These are phyloP conservation scores for Moesziomyces sp. DNA, from an alignment of 1,284 basidiomycete genomes.

Conservation along the genomic window DNA sequence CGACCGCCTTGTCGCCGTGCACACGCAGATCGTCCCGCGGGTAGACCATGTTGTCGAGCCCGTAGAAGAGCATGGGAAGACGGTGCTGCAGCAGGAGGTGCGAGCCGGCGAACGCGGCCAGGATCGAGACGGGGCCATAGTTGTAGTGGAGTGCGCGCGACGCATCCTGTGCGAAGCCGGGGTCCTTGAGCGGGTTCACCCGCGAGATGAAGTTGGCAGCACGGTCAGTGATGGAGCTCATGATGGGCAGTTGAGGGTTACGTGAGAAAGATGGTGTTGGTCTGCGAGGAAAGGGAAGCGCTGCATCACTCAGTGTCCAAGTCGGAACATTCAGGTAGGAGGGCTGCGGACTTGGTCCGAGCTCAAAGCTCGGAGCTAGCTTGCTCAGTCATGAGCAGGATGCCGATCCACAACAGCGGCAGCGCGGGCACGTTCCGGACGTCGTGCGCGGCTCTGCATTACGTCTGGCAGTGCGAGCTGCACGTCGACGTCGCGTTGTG, in stretches of 20 bases:
- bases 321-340: too few relatives aligned
- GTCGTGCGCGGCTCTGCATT: constrained; percentile 16
- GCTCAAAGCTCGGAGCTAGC: neutral
- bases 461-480: neutral
- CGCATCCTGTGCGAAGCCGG: constrained; percentile 31
- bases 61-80: constrained; percentile 41
- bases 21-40: constrained; percentile 40
- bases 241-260: neutral
- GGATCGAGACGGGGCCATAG: constrained; percentile 47
- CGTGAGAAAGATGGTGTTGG: neutral
- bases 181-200: constrained; percentile 45
- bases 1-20: constrained; percentile 40
- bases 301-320: too few relatives aligned
- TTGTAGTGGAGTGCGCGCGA: constrained; percentile 35
- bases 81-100: constrained; percentile 48
- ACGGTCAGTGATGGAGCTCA: constrained; percentile 37
- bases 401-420: neutral
- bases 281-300: too few relatives aligned
- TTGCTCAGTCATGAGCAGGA: constrained; percentile 10
- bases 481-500: constrained; percentile 8
- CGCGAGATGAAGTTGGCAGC: constrained; percentile 39
- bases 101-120: constrained; percentile 49
- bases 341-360: neutral
- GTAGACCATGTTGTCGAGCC: constrained; percentile 47
- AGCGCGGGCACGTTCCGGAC: constrained; percentile 15